Conservation (phyloP, 805 yeast species). For the Myxozyma nipponensis region DNA sequence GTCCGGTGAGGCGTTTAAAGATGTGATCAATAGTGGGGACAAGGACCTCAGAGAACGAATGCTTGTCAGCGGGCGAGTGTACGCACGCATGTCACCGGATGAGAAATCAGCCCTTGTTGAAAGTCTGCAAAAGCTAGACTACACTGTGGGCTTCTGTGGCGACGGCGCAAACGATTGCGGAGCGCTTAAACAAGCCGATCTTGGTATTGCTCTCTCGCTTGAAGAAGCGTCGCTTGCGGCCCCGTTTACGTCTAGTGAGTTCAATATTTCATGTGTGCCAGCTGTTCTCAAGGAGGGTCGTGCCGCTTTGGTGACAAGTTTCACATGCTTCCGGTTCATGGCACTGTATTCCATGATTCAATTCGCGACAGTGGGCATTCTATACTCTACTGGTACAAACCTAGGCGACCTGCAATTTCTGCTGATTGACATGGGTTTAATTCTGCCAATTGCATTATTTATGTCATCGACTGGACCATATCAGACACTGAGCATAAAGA, state of each 20-base stretch:
- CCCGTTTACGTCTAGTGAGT: constrained; percentile 86
- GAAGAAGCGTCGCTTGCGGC: constrained; percentile 99
- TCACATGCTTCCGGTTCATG: constrained; percentile 97
- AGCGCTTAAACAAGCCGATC: constrained; percentile 95
- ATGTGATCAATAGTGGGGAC: constrained; percentile 51
- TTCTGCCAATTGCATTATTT: constrained; percentile 90
- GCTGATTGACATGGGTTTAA: constrained; percentile 85
- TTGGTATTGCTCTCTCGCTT: constrained; percentile 91
- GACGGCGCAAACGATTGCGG: constrained; percentile 99
- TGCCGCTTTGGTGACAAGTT: constrained; percentile 89
- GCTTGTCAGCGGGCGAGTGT: constrained; percentile 68
- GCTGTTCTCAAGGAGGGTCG: constrained; percentile 93
- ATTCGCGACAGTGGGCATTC: constrained; percentile 77
- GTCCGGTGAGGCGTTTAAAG: constrained; percentile 88
- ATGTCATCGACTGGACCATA: constrained; percentile 56
- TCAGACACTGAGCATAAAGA: constrained; percentile 53
- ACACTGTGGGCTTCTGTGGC: constrained; percentile 96
- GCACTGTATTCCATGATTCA: constrained; percentile 95
- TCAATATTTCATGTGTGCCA: constrained; percentile 89
- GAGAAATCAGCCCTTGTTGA: constrained; percentile 95
- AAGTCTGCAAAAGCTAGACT: constrained; percentile 76
- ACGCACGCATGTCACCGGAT: constrained; percentile 98
- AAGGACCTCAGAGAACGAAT: constrained; percentile 44
- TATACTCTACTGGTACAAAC: constrained; percentile 85
- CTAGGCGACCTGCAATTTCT: constrained; percentile 95